Evolutionary conservation across 2,329 filamentous ascomycete species (phyloP).

Genomic region (Fusarium compactum): DNA sequence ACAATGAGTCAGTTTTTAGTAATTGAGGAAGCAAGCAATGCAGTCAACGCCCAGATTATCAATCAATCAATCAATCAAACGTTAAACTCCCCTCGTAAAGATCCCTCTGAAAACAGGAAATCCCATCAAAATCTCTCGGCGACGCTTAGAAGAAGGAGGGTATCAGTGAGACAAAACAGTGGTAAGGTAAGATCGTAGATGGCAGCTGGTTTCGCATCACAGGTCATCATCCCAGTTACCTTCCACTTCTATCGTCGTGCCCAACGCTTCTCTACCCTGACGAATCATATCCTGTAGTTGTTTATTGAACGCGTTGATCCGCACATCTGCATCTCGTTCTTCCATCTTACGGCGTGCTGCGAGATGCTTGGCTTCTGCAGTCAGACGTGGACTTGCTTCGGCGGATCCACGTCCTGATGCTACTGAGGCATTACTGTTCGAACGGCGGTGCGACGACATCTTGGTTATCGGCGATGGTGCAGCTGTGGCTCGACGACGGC

Average conservation of each 20-base stretch:
- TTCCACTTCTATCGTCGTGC: conserved; percentile 74
- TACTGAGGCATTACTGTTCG: conserved; percentile 59
- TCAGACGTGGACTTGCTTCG: conserved; percentile 62
- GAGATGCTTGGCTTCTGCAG: conserved; percentile 78
- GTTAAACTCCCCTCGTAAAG: conserved; percentile 25
- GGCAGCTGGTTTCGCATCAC: conserved; percentile 27
- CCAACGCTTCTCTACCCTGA: conserved; percentile 88
- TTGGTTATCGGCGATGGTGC: conserved; percentile 36
- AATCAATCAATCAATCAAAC: conserved; percentile 8
- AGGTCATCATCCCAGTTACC: conserved; percentile 57
- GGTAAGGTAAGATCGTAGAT: conserved; percentile 13
- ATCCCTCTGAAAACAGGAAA: conserved; percentile 5
- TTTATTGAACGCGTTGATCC: conserved; percentile 82
- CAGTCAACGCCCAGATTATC: conserved; percentile 25
- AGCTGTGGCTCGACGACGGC: conserved; percentile 29
- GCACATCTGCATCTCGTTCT: conserved; percentile 82
- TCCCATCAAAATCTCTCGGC: conserved; percentile 9
- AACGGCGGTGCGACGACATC: conserved; percentile 55
- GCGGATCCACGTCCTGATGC: conserved; percentile 51
- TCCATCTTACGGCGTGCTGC: conserved; percentile 78
- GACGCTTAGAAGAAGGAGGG: conserved; percentile 27
- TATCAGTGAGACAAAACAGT: conserved; percentile 34
- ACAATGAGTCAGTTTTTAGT: conserved; percentile 17
- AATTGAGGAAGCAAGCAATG: conserved; percentile 13
- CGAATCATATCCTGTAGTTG: conserved; percentile 87